phyloP scores from a whole-genome alignment of 2,329 filamentous ascomycete species.

The Cladosporium oxysporum region DNA sequence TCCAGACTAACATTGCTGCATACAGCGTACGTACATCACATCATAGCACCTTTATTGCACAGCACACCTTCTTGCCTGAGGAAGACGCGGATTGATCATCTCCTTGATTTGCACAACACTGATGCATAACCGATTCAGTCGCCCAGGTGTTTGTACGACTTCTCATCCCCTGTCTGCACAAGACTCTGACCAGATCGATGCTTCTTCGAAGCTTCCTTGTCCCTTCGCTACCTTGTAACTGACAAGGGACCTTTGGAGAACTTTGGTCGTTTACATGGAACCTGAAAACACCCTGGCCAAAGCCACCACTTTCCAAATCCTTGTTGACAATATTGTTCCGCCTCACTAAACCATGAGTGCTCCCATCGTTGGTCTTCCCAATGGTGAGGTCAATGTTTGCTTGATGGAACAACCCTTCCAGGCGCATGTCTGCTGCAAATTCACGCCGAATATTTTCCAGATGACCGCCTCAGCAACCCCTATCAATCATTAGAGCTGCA shows the following conservation, averaged over 20 bases:
- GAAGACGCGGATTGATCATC: not conserved
- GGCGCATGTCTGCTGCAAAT: not conserved
- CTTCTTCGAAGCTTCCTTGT: not conserved
- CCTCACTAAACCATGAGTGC: not conserved
- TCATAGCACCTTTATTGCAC: not conserved
- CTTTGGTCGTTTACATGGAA: not conserved
- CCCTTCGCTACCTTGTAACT: not conserved
- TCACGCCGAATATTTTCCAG: not conserved
- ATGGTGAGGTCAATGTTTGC: not conserved
- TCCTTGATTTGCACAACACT: not conserved
- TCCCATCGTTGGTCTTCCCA: not conserved
- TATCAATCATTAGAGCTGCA: not conserved
- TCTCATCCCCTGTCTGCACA: not conserved
- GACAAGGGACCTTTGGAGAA: not conserved
- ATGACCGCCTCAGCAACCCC: not conserved
- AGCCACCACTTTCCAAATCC: not conserved
- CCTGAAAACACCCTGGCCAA: not conserved
- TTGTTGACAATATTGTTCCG: not conserved
- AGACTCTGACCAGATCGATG: too few relatives aligned
- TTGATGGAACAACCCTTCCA: not conserved
- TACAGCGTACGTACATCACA: not conserved
- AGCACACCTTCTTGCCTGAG: not conserved
- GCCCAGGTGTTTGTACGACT: not conserved
- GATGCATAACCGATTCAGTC: not conserved
- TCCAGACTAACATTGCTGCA: not conserved